Conservation (phyloP, 1,139 yeast species). For the Lizanozyma gosingica region DNA sequence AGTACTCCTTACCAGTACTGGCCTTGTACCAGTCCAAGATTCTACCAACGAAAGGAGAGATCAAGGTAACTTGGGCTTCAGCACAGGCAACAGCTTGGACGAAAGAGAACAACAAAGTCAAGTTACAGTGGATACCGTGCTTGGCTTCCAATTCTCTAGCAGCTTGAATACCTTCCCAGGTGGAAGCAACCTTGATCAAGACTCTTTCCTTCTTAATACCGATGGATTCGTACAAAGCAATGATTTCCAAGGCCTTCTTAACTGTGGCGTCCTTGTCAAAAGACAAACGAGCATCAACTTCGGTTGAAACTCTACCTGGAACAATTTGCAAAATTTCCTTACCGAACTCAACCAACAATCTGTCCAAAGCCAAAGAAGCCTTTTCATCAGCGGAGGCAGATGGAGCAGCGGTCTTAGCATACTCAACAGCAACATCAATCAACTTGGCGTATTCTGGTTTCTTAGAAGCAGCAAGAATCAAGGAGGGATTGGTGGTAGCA, state of each 20-base stretch:
- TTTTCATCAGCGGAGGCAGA: conserved; percentile 53
- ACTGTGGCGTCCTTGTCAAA: conserved; percentile 91
- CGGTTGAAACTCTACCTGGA: conserved; percentile 99
- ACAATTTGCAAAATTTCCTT: conserved; percentile 86
- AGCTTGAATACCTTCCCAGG: conserved; percentile 99
- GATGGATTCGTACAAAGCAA: conserved; percentile 69
- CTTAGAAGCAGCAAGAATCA: conserved; percentile 92
- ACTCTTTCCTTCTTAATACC: conserved; percentile 87
- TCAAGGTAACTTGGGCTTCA: conserved; percentile 91
- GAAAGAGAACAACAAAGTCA: conserved; percentile 90
- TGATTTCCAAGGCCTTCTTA: conserved; percentile 84
- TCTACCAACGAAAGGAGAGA: conserved; percentile 99
- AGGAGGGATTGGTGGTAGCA: conserved; percentile 98
- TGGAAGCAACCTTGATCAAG: conserved; percentile 92
- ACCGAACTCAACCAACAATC: conserved; percentile 93
- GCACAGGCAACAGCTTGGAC: conserved; percentile 99
- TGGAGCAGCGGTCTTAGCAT: conserved; percentile 55
- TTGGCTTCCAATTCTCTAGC: conserved; percentile 90
- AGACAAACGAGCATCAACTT: conserved; percentile 96
- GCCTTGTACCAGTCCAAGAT: conserved; percentile 99
- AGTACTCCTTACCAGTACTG: conserved; percentile 80
- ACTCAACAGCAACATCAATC: conserved; percentile 84
- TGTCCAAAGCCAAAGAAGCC: conserved; percentile 76
- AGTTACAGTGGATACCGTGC: conserved; percentile 88
- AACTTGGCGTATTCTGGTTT: conserved; percentile 83